Conservation (phyloP, 139 green algal species). For the Zygnema cylindricum region DNA sequence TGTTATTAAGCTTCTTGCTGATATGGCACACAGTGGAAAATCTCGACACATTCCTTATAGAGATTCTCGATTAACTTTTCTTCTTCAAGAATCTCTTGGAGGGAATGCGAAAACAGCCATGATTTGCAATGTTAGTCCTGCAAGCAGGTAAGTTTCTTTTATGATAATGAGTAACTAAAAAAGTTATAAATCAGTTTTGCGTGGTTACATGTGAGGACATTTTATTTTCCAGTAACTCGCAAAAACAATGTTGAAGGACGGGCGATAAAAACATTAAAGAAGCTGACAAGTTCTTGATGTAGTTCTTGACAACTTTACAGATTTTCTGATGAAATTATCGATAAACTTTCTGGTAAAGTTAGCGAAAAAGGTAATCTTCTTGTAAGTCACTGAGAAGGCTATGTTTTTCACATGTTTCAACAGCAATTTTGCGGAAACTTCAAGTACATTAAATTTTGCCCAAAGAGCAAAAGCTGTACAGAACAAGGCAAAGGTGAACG, state of each 20-base stretch:
- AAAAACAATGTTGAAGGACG: too few relatives aligned
- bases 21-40: conserved; percentile 65
- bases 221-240: too few relatives aligned
- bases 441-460: conserved; percentile 91
- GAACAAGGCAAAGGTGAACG: conserved; percentile 82
- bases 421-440: conserved; percentile 80
- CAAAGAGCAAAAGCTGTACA: conserved; percentile 83
- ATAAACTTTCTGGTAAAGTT: too few relatives aligned
- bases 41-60: conserved; percentile 86
- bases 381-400: too few relatives aligned
- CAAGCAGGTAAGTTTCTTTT: conserved; percentile 15
- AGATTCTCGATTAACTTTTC: conserved; percentile 90
- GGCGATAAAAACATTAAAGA: too few relatives aligned
- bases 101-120: conserved; percentile 59
- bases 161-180: too few relatives aligned
- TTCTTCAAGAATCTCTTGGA: conserved; percentile 71
- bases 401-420: neutral
- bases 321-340: too few relatives aligned
- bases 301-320: too few relatives aligned
- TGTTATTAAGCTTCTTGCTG: conserved; percentile 64
- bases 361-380: too few relatives aligned
- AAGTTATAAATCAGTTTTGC: too few relatives aligned
- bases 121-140: conserved; percentile 39
- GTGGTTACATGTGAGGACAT: too few relatives aligned
- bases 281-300: too few relatives aligned